Evolutionary conservation across 1,284 basidiomycete species (phyloP).

Genomic region (Agroathelia rolfsii): DNA sequence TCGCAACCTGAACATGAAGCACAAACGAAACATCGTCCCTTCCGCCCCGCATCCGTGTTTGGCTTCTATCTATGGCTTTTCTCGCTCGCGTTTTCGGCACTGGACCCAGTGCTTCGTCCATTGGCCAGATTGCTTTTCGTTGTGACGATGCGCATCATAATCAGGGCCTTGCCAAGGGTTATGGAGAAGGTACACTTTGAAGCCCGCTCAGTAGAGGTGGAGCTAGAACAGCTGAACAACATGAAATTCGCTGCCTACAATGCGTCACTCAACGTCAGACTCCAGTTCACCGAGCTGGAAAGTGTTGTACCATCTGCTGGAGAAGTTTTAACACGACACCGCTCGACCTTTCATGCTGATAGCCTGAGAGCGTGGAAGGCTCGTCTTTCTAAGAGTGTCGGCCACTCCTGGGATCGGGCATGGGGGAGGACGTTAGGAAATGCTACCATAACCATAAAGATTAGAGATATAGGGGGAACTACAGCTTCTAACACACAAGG

Average conservation of each 20-base stretch:
- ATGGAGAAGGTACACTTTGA: too few species aligned
- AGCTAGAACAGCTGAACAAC: too few species aligned
- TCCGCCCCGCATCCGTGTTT: too few species aligned
- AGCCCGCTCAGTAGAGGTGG: too few species aligned
- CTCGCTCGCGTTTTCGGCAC: too few species aligned
- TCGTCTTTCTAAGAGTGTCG: conserved; percentile 47
- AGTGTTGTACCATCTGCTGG: conserved; percentile 20
- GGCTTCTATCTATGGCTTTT: too few species aligned
- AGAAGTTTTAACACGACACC: conserved; percentile 14
- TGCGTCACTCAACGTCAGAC: conserved; percentile 41
- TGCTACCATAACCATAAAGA: conserved; percentile 37
- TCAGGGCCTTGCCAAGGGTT: too few species aligned
- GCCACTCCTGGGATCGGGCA: conserved; percentile 55
- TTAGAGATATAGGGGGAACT: conserved; percentile 39
- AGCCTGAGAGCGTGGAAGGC: conserved; percentile 53
- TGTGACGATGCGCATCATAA: too few species aligned
- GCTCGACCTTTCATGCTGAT: conserved; percentile 24
- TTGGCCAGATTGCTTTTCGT: too few species aligned
- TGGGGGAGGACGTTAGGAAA: conserved; percentile 52
- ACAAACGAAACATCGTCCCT: too few species aligned
- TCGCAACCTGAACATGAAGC: too few species aligned
- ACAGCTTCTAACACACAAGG: conserved; percentile 18
- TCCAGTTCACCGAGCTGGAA: conserved; percentile 43
- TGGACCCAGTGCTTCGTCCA: too few species aligned
- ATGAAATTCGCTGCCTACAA: conserved; percentile 39